These are phyloP conservation scores for Cytospora schulzeri DNA, from an alignment of 2,329 filamentous ascomycete species.

Conservation along the genomic window DNA sequence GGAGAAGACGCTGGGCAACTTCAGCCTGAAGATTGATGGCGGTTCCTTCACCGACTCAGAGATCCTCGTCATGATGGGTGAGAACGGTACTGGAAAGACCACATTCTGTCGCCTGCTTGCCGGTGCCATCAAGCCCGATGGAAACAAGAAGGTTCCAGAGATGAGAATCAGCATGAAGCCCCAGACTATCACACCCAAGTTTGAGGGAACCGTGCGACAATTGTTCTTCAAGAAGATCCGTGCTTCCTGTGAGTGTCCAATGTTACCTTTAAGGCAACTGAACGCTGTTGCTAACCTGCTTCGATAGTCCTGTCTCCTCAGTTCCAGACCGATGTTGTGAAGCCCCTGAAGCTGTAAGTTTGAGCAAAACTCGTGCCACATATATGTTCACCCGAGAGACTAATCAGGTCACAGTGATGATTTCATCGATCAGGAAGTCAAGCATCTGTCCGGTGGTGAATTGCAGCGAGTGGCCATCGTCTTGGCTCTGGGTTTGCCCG, in stretches of 20 bases:
- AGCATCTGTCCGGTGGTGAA: conserved; percentile 98
- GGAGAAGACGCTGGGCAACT: conserved; percentile 89
- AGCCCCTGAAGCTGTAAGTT: conserved; percentile 83
- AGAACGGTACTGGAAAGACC: conserved; percentile 99
- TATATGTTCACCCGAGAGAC: not conserved
- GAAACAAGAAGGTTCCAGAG: conserved; percentile 73
- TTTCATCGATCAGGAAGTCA: conserved; percentile 99
- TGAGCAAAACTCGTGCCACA: no score
- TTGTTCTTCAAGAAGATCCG: conserved; percentile 99
- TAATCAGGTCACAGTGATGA: conserved; percentile 59
- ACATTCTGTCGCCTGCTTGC: conserved; percentile 97
- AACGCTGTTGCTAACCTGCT: conserved; percentile 5
- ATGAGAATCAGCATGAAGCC: conserved; percentile 99
- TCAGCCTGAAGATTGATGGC: conserved; percentile 78
- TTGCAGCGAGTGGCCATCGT: conserved; percentile 98
- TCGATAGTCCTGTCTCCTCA: conserved; percentile 77
- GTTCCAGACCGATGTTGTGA: conserved; percentile 99
- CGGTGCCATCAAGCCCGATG: conserved; percentile 89
- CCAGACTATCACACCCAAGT: conserved; percentile 98
- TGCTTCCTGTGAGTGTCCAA: conserved; percentile 63
- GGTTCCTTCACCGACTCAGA: conserved; percentile 97
- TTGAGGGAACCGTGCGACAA: conserved; percentile 93
- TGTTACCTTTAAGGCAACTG: no score
- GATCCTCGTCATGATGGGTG: conserved; percentile 99
- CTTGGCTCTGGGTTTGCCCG: conserved; percentile 89